Base-by-base conservation (phyloP, 2,329 filamentous ascomycete genomes). In the Didymella lethalis region DNA sequence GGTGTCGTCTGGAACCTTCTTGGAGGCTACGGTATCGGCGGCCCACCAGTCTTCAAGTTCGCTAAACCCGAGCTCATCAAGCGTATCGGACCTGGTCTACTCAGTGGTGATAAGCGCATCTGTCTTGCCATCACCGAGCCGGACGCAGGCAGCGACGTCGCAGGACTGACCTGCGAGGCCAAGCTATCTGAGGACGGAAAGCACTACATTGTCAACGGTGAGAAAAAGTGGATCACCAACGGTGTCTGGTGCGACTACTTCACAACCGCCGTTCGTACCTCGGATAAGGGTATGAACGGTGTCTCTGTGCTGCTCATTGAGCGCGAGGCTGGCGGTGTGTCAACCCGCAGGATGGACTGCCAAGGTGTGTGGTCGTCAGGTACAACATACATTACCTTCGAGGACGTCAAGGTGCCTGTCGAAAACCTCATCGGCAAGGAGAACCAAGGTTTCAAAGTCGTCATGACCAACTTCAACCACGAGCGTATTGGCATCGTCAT, bases 171-270 rank as follows among this genome's bases (percentile, higher is more conserved):
- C 14, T 98, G 94, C 78, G 93, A 98, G 83, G 95, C 95, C 26
- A 97, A 97, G 84, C 85, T 98, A 57, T 91, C 86, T 64, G 91
- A 95, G 69, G 95, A 99, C 72, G 95, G 95, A 74, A 98, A 98
- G 84, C 92, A 98, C 82, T 99, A 96, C 81, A 98, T 98, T 68
- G 95, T 99, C 80, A 99, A 98, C 75, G 95, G 95, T 54, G 94
- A 97, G 87, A 98, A 99, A 90, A 99, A 99, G 83, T 98, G 95
- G 94, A 98, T 98, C 79, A 98, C 94, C 72, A 99, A 99, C 80
- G 95, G 95, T 73, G 87, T 97, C 73, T 97, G 93, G 92, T 87
- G 85, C 63, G 95, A 99, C 79, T 99, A 98, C 83, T 98, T 98
- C 84, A 98, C 95, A 54, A 96, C 92, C 14, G 95, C 94, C 26